Base-by-base conservation (phyloP, 176 grass and related monocot species). In the Cenchrus purpureus region DNA sequence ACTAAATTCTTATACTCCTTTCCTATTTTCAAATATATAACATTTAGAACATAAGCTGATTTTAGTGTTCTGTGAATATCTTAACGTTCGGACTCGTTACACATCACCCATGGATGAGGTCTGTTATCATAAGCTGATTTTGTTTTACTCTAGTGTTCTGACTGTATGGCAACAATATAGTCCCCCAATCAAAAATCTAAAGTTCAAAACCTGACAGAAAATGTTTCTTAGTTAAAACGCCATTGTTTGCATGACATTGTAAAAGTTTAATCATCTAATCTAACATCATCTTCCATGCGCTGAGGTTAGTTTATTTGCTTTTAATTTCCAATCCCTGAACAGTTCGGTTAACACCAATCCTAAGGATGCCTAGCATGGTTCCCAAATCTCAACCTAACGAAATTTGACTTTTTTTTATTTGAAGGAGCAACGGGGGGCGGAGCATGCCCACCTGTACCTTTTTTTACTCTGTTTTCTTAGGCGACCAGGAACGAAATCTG, bases 51-150 rank as follows among this genome's bases (percentile, higher is more conserved):
- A 25, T 25, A 25, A 25, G 22, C 22, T 25, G 22, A 25, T 25
- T 25, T 25, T 25, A 25, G 22, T 25, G 22, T 68, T 81, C 70
- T 2, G 78, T 87, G 16, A 87, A 81, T 7, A 2, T 66, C 16
- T 53, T 86, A 31, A 80, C 31, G 20, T 55, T 73, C 20, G 15
- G 31, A 49, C 59, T 55, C n/a, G 2, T 45, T 22, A 34, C 8
- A 10, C 22, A 25, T 6, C 44, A 10, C 31, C 45, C 44, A 73
- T 73, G 45, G 31, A 14, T 68, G 37, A 53, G 55, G 43, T 20
- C 32, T 65, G 1, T 8, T 63, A 3, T 73, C 20, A 86, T 25
- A 80, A 29, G 19, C 48, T 65, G 20, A 17, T 73, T 29, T 73
- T 44, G 19, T 20, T 20, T 19, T 80, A n/a, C 34, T 34, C 34